Conservation (phyloP, 169 alveolate species). For the Toxoplasma gondii region DNA sequence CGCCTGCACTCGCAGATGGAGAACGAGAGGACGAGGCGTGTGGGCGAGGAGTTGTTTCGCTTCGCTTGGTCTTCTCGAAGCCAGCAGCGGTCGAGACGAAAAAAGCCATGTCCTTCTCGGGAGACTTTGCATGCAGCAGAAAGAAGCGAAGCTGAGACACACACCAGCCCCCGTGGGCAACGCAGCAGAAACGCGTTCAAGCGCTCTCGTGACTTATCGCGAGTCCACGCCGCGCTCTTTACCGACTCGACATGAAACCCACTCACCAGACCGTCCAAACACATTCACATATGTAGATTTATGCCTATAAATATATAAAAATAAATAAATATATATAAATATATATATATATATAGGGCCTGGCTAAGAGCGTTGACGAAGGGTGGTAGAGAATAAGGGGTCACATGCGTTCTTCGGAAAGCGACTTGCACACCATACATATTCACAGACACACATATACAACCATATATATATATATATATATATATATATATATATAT, state of each 20-base stretch:
- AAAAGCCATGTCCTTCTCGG: not conserved
- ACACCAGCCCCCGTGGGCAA: not conserved
- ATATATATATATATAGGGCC: not conserved
- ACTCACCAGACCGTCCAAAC: no score
- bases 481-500: not conserved
- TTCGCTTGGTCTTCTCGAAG: not conserved
- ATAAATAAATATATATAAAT: no score
- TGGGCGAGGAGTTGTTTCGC: not conserved
- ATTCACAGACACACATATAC: not conserved
- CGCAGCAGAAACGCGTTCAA: not conserved
- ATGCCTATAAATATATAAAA: no score
- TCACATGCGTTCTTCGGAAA: no score
- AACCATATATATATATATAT: no score
- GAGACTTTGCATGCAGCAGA: not conserved
- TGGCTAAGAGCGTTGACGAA: no score
- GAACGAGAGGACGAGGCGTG: not conserved
- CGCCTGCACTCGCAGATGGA: not conserved
- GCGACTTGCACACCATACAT: no score
- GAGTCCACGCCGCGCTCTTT: no score
- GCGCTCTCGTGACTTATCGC: no score
- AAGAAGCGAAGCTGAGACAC: conserved; percentile 8
- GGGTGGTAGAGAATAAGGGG: no score
- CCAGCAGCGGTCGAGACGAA: not conserved
- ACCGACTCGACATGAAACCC: no score
- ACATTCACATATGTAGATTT: no score